A percentile compares a stretch with the other conserved stretches of the same genome.
Evolutionary conservation across 2,329 filamentous ascomycete genomes (phyloP).

Genomic region (Metarhizium guizhouense): DNA sequence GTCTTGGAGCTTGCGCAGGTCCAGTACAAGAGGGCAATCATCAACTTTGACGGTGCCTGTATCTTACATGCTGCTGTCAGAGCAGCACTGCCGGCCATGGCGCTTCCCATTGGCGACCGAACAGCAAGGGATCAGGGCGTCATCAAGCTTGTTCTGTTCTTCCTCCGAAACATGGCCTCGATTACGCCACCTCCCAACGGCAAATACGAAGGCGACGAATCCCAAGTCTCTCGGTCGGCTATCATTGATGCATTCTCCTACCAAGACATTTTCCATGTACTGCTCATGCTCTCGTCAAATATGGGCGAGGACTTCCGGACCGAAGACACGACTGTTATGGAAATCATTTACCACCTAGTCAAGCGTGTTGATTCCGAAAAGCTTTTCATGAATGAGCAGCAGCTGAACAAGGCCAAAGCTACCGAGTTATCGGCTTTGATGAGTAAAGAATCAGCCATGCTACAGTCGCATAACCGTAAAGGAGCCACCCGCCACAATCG

Average conservation of each 20-base stretch:
- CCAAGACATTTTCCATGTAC: slow-evolving; percentile 79
- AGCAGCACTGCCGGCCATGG: slow-evolving; percentile 78
- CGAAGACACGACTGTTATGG: slow-evolving; percentile 83
- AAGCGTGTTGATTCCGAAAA: slow-evolving; percentile 81
- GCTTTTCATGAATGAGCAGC: slow-evolving; percentile 73
- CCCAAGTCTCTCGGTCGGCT: slow-evolving; percentile 78
- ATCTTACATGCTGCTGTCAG: slow-evolving; percentile 76
- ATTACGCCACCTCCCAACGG: slow-evolving; percentile 67
- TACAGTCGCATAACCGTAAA: slow-evolving; percentile 65
- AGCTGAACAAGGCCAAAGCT: slow-evolving; percentile 58
- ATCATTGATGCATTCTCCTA: slow-evolving; percentile 83
- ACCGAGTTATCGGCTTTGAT: slow-evolving; percentile 68
- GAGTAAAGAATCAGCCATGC: slow-evolving; percentile 75
- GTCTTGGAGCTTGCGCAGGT: slow-evolving; percentile 84
- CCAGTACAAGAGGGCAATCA: slow-evolving; percentile 78
- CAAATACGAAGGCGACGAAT: slow-evolving; percentile 77
- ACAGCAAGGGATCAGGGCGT: slow-evolving; percentile 78
- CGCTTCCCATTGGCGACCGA: slow-evolving; percentile 65
- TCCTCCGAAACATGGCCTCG: slow-evolving; percentile 80
- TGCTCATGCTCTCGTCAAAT: slow-evolving; percentile 82
- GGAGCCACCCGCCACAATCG: slow-evolving; percentile 83
- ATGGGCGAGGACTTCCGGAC: slow-evolving; percentile 88
- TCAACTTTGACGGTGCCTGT: slow-evolving; percentile 70
- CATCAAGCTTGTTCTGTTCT: slow-evolving; percentile 81
- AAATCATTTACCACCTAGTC: slow-evolving; percentile 84